Conservation (phyloP, 2,329 filamentous ascomycete genomes). For the Aureobasidium lini region DNA sequence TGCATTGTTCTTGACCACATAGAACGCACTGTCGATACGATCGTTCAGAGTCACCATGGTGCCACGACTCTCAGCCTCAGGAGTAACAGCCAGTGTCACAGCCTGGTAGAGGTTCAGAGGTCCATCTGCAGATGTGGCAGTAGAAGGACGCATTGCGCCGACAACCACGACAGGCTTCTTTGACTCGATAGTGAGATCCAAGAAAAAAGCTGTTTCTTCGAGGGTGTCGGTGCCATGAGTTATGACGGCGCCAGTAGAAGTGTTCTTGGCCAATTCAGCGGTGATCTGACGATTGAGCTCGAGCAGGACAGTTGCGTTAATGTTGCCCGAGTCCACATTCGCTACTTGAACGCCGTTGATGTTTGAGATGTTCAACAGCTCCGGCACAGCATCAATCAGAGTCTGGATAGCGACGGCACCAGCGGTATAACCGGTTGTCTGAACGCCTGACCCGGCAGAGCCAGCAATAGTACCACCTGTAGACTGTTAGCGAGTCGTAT, state of each 20-base stretch:
- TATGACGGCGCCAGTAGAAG: constrained; percentile 45
- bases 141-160: constrained; percentile 57
- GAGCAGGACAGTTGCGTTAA: constrained; percentile 45
- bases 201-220: constrained; percentile 57
- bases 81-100: constrained; percentile 47
- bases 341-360: constrained; percentile 42
- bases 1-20: constrained; percentile 55
- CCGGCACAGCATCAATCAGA: constrained; percentile 49
- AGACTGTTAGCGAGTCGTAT: neutral
- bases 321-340: constrained; percentile 28
- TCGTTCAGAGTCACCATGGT: constrained; percentile 57
- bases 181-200: constrained; percentile 50
- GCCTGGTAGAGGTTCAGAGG: constrained; percentile 56
- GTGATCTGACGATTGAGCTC: constrained; percentile 44
- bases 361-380: constrained; percentile 48
- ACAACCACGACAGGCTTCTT: constrained; percentile 54
- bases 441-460: constrained; percentile 39
- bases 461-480: constrained; percentile 53
- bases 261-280: constrained; percentile 38
- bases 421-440: constrained; percentile 50
- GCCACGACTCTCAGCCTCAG: constrained; percentile 43
- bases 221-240: constrained; percentile 61
- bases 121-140: constrained; percentile 55
- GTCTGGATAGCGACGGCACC: constrained; percentile 40
- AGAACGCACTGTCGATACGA: constrained; percentile 52